Conservation (phyloP, 176 grass and related monocot genomes). For the Saccharum officinarum region DNA sequence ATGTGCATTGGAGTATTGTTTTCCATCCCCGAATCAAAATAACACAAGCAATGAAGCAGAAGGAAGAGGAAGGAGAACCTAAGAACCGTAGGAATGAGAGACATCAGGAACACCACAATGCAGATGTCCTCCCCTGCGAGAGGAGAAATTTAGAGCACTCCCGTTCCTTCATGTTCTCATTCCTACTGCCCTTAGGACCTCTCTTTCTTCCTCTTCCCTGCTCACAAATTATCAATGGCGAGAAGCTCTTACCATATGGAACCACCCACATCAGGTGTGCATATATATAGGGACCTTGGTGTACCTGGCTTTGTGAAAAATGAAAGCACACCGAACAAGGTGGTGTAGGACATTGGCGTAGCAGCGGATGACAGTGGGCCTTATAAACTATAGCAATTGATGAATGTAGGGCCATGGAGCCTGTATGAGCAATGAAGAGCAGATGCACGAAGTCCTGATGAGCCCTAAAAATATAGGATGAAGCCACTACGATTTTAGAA, state of each 20-base stretch:
- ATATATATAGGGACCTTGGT: constrained; percentile 5
- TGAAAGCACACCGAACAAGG: neutral
- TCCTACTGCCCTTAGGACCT: constrained; percentile 25
- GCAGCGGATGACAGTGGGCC: neutral
- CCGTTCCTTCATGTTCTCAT: constrained; percentile 38
- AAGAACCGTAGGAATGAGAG: constrained; percentile 40
- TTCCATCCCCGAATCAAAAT: neutral
- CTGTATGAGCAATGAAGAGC: neutral
- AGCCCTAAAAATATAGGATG: neutral
- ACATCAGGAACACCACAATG: constrained; percentile 7
- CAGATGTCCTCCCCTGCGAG: neutral
- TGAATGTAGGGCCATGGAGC: neutral
- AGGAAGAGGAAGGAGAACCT: constrained; percentile 23
- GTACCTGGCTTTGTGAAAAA: neutral
- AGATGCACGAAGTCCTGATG: neutral
- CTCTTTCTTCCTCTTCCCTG: constrained; percentile 39
- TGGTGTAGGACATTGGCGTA: neutral
- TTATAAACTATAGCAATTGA: neutral
- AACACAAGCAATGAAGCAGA: neutral
- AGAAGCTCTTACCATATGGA: neutral
- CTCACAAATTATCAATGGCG: neutral
- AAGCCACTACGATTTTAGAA: neutral
- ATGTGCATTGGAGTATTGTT: neutral
- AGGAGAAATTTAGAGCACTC: neutral
- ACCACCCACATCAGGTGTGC: neutral